Evolutionary conservation across 2,329 filamentous ascomycete genomes (phyloP).

Genomic region (Escovopsis sp.): DNA sequence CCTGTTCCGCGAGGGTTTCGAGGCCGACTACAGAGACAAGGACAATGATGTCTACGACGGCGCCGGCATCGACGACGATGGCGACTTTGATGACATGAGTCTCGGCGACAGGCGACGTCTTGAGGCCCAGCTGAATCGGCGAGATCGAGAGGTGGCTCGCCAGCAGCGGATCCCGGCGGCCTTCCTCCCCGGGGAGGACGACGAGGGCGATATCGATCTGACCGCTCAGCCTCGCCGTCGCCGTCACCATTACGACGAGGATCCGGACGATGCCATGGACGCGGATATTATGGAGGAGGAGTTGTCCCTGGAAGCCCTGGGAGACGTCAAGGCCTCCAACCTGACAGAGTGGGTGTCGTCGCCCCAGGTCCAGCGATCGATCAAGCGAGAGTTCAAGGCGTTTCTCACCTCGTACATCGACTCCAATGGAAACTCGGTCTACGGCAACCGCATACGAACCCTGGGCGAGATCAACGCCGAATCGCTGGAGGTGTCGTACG

Average conservation of each 20-base stretch:
- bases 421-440: slow-evolving; percentile 76
- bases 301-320: slow-evolving; percentile 76
- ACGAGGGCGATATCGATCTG: slow-evolving; percentile 71
- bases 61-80: slow-evolving; percentile 63
- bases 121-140: slow-evolving; percentile 56
- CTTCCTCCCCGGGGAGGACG: slow-evolving; percentile 68
- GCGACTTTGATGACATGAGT: slow-evolving; percentile 57
- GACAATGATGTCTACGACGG: slow-evolving; percentile 56
- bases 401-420: slow-evolving; percentile 96
- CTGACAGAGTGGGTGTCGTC: slow-evolving; percentile 92
- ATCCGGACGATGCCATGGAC: slow-evolving; percentile 80
- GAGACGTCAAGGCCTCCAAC: slow-evolving; percentile 85
- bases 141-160: slow-evolving; percentile 57
- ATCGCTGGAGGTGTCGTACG: slow-evolving; percentile 89
- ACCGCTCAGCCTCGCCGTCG: slow-evolving; percentile 73
- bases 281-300: slow-evolving; percentile 94
- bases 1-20: slow-evolving; percentile 59
- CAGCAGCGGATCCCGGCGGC: slow-evolving; percentile 54
- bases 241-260: slow-evolving; percentile 86
- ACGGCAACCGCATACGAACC: slow-evolving; percentile 83
- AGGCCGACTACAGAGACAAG: slow-evolving; percentile 54
- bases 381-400: slow-evolving; percentile 91
- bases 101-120: slow-evolving; percentile 52
- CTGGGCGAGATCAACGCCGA: slow-evolving; percentile 97
- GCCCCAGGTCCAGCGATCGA: slow-evolving; percentile 77